These are phyloP conservation scores for Penicillium coprophilum DNA, from an alignment of 495 filamentous ascomycete genomes.

Conservation along the genomic window DNA sequence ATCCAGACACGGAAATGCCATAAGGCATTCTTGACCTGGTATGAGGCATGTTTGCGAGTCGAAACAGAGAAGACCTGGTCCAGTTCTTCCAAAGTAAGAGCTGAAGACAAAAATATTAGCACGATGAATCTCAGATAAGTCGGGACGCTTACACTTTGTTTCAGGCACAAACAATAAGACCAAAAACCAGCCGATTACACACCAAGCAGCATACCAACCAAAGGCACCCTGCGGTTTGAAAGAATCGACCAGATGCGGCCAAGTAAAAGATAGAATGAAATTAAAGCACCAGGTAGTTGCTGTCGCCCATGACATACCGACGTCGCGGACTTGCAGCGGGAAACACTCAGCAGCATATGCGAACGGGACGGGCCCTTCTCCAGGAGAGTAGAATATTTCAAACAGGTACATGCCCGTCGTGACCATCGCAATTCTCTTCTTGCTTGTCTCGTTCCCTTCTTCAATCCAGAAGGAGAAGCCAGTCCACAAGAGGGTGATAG, in stretches of 20 bases:
- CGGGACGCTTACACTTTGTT: conserved; percentile 48
- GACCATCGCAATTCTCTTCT: conserved; percentile 46
- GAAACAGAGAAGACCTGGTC: conserved; percentile 55
- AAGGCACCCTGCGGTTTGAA: conserved; percentile 59
- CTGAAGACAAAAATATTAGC: conserved; percentile 19
- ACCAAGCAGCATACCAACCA: conserved; percentile 63
- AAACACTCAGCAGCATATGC: conserved; percentile 61
- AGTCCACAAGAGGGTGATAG: conserved; percentile 55
- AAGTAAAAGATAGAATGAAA: conserved; percentile 58
- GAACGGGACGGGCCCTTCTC: conserved; percentile 58
- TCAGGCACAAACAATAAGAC: conserved; percentile 58
- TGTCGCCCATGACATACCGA: conserved; percentile 66
- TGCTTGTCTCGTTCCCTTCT: conserved; percentile 23
- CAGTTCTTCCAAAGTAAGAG: conserved; percentile 52
- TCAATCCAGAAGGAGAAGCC: conserved; percentile 60
- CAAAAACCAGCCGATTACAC: conserved; percentile 55
- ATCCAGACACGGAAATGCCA: conserved; percentile 56
- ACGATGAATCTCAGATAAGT: neutral
- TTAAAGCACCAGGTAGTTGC: conserved; percentile 54
- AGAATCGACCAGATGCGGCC: conserved; percentile 47
- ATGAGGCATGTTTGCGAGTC: conserved; percentile 48
- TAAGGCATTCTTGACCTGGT: conserved; percentile 46
- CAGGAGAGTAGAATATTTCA: conserved; percentile 54
- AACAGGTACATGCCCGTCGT: conserved; percentile 54
- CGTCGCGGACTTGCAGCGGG: conserved; percentile 60